Base-by-base conservation (phyloP, 2,329 filamentous ascomycete species). In the Talaromyces verruculosus region DNA sequence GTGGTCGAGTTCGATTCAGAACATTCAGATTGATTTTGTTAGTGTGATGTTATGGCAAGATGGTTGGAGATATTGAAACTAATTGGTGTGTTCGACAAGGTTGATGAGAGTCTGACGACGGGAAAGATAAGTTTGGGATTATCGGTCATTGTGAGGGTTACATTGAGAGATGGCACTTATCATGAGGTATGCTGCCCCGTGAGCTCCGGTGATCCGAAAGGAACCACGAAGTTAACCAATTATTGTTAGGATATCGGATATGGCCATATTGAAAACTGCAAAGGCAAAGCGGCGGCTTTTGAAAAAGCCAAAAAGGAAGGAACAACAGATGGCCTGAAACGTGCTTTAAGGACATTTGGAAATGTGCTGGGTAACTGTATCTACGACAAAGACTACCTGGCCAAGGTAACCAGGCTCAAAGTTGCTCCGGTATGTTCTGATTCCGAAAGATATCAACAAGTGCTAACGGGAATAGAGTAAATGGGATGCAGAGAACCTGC, bases 251-350 rank as follows among this genome's bases (percentile, higher is more conserved):
- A 99, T 75, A 90, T 98, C 68, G 95, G 95, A 33, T 99, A 99
- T 74, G 95, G 95, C 7, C 91, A 95, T 71, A 96, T 96, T 71
- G 94, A 98, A 78, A 99, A 99, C 74, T 92, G 90, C 77, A 96
- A 94, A 79, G 91, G 92, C 65, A 99, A 99, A 80, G 94, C 93
- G 2, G 90, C 91, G 61, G 95, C 94, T 0, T 99, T 98, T 73
- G 95, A 99, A 77, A 99, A 99, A 80, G 93, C 95, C 0, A 99
- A 98, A 82, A 99, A 99, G 77, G 93, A 98, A 81, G 96, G 92
- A 7, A 96, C 93, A 2, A 98, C 96, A 10, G 95, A 99, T 79
- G 95, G 89, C 1, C 76, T 99, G 75, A 99, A 99, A 80, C 86
- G 95, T 70, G 88, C 95, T 1, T 76, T 99, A 73, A 86, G 94